Base-by-base conservation (phyloP, 2,329 filamentous ascomycete genomes). In the Exophiala viscosa region DNA sequence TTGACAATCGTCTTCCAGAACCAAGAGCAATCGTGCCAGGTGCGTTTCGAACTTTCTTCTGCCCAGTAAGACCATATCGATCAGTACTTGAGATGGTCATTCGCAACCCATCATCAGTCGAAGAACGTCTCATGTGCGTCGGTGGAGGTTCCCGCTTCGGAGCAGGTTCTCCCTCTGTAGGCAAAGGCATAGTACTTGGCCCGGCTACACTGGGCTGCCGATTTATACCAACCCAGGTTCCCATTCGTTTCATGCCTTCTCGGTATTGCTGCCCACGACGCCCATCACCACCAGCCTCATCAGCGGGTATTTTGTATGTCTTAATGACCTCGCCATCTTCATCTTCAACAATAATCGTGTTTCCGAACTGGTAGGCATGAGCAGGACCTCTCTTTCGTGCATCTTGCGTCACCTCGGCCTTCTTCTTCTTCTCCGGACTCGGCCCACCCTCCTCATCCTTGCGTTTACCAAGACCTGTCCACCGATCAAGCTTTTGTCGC, bases 291-390 rank as follows among this genome's bases (percentile, higher is more conserved):
- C 43, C 50, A 3, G 70, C 69, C 35, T 15, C 42, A 10, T 57
- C 60, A 39, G 40, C 48, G 6, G 80, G 81, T 49, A 86, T 84
- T 44, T 82, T 81, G 65, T 84, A 85, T 63, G 84, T 85, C 72
- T 84, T 85, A 68, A 86, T 76, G 20, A 86, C 83, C 66, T 86
- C 83, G 20, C 83, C 83, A 60, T 85, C 81, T 63, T 84, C 82
- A 60, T 86, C 83, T 65, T 86, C 83, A 13, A 86, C 81, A 65
- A 86, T 86, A 60, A 86, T 83, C n/a, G 83, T 86, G 61, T 85
- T 85, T 46, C 83, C 83, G 60, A 84, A 85, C 57, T 85, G 83
- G 62, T 85, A 86, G 1, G 83, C 83, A 53, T 83, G 79, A 34
- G 83, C 83, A 39, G 83, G 82, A 23, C 81, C 82, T 52, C 68